phyloP scores from a whole-genome alignment of 148 eudicot genomes.

The Rhododendron griersonianum region DNA sequence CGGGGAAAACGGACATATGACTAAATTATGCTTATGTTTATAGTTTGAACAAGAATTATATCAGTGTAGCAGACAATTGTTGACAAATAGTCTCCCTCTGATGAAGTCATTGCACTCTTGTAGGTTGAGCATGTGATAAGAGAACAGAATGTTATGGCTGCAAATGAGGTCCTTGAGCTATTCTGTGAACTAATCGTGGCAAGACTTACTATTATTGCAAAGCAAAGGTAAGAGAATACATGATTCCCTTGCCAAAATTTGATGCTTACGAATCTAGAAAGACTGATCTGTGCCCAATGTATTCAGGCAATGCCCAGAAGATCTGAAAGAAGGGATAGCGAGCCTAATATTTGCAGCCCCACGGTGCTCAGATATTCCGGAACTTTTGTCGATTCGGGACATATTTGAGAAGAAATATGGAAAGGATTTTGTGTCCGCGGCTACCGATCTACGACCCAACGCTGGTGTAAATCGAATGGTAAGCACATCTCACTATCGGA shows the following conservation, averaged over 20 bases:
- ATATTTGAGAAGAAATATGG: constrained; percentile 89
- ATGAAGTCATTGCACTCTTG: constrained; percentile 10
- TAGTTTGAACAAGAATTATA: neutral
- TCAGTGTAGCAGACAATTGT: neutral
- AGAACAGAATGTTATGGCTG: constrained; percentile 94
- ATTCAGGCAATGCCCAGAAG: constrained; percentile 76
- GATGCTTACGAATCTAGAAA: neutral
- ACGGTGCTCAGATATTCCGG: constrained; percentile 92
- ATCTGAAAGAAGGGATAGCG: constrained; percentile 83
- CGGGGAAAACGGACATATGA: neutral
- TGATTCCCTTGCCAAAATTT: neutral
- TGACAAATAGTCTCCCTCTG: neutral
- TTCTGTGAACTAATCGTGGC: constrained; percentile 82
- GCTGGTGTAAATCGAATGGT: constrained; percentile 95
- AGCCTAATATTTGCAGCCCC: constrained; percentile 93
- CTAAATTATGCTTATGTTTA: neutral
- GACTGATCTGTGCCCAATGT: neutral
- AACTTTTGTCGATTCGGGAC: constrained; percentile 62
- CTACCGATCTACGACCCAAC: constrained; percentile 89
- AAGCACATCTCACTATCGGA: neutral
- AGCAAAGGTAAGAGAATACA: constrained; percentile 57
- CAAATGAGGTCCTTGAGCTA: constrained; percentile 90
- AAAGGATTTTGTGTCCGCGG: constrained; percentile 87
- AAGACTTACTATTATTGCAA: constrained; percentile 71
- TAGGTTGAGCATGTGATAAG: constrained; percentile 98